phyloP scores from a whole-genome alignment of 352 stramenopile genomes.

The Globisporangium perplexum region DNA sequence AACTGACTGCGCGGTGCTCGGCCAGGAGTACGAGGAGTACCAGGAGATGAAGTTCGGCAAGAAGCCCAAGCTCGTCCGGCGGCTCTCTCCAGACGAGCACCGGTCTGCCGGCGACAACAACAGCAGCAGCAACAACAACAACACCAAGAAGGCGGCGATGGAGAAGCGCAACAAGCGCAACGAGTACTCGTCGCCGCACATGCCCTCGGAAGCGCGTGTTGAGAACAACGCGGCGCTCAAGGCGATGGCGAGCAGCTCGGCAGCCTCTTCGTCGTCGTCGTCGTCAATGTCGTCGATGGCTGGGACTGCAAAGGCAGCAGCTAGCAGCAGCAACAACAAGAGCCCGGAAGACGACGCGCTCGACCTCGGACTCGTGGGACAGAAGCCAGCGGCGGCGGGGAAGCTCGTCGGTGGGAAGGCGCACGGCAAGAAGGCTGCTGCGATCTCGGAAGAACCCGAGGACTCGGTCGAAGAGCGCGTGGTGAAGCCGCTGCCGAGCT shows the following conservation, averaged over 20 bases:
- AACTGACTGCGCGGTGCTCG: neutral
- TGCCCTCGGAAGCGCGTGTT: slow-evolving; percentile 70
- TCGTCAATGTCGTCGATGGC: neutral
- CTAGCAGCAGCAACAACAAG: slow-evolving; percentile 1
- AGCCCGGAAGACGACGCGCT: slow-evolving; percentile 36
- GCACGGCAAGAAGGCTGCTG: slow-evolving; percentile 26
- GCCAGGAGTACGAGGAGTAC: slow-evolving; percentile 89
- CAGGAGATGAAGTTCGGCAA: slow-evolving; percentile 91
- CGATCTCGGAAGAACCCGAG: slow-evolving; percentile 24
- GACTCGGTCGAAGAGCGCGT: slow-evolving; percentile 66
- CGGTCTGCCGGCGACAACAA: slow-evolving; percentile 17
- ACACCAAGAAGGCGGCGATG: slow-evolving; percentile 31
- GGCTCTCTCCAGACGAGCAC: slow-evolving; percentile 50
- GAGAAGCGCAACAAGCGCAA: slow-evolving; percentile 66
- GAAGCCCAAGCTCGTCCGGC: slow-evolving; percentile 78
- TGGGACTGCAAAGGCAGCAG: neutral
- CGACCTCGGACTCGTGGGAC: slow-evolving; percentile 55
- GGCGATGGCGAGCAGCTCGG: slow-evolving; percentile 32
- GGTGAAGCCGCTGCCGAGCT: slow-evolving; percentile 84
- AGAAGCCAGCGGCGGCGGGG: slow-evolving; percentile 45
- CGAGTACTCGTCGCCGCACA: slow-evolving; percentile 70
- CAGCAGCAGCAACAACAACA: slow-evolving; percentile 5
- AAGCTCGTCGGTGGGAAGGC: slow-evolving; percentile 18
- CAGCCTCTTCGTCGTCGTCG: neutral
- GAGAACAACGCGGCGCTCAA: slow-evolving; percentile 76